These are phyloP conservation scores for Sextonia rubra DNA, from an alignment of 164 flowering plant genomes.

Conservation along the genomic window DNA sequence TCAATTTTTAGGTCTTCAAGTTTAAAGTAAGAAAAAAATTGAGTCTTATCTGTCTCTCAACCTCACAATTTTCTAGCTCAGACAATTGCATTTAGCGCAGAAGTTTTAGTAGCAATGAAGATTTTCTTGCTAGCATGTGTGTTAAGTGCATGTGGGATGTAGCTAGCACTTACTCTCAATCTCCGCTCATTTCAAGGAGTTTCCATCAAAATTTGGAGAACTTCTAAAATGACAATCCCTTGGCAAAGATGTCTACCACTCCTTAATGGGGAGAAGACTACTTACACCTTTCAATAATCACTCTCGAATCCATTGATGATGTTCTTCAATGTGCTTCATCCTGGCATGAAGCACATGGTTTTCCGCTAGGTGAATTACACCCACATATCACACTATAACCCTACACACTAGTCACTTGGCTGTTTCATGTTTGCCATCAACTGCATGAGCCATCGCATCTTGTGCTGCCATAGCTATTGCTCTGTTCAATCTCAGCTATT, in stretches of 20 bases:
- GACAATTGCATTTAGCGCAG: no score
- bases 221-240: neutral
- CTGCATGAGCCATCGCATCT: conserved; percentile 11
- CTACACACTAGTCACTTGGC: neutral
- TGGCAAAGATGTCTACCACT: neutral
- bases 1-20: no score
- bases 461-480: conserved; percentile 3
- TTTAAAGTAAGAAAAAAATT: no score
- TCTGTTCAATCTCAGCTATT: conserved; percentile 6
- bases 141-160: no score
- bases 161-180: no score
- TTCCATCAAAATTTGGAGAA: neutral
- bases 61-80: no score
- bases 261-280: neutral
- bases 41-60: no score
- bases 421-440: neutral
- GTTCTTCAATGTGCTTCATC: conserved; percentile 20
- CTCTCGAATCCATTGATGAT: neutral
- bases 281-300: neutral
- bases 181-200: neutral
- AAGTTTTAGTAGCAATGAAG: no score
- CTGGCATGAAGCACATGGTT: conserved; percentile 1
- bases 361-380: neutral
- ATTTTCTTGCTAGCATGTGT: no score
- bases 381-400: neutral